Conservation (phyloP, 176 grass and related monocot species). For the Luzula sylvatica region DNA sequence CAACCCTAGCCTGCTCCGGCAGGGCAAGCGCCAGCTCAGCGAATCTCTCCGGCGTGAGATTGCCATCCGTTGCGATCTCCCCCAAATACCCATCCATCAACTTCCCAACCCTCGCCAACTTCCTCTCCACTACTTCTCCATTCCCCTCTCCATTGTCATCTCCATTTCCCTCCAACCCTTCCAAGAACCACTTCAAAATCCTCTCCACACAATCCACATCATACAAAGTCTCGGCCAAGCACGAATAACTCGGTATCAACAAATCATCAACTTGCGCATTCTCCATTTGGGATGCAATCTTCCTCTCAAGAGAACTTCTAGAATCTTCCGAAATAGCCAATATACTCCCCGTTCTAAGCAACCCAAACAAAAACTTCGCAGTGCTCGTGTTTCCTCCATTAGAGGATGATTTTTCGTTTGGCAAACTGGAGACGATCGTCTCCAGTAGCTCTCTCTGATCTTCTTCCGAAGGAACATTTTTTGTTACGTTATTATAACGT, state of each 20-base stretch:
- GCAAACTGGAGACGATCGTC: slow-evolving; percentile 87
- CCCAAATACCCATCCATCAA: slow-evolving; percentile 75
- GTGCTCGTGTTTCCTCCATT: slow-evolving; percentile 47
- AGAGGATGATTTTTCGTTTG: slow-evolving; percentile 47
- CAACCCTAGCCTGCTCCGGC: slow-evolving; percentile 67
- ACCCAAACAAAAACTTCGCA: slow-evolving; percentile 77
- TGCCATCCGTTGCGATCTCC: slow-evolving; percentile 82
- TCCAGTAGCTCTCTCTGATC: slow-evolving; percentile 80
- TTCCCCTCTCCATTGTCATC: slow-evolving; percentile 26
- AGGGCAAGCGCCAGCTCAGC: slow-evolving; percentile 81
- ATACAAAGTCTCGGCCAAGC: slow-evolving; percentile 93
- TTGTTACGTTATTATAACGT: slow-evolving; percentile 25
- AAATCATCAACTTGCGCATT: slow-evolving; percentile 73
- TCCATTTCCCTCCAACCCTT: slow-evolving; percentile 25
- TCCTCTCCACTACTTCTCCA: slow-evolving; percentile 23
- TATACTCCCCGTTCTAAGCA: slow-evolving; percentile 75
- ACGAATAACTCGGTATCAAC: slow-evolving; percentile 90
- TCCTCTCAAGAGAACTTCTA: slow-evolving; percentile 55
- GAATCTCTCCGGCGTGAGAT: slow-evolving; percentile 77
- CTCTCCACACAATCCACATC: slow-evolving; percentile 92
- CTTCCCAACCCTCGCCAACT: slow-evolving; percentile 42
- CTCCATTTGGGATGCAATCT: slow-evolving; percentile 58
- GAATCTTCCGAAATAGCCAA: slow-evolving; percentile 58
- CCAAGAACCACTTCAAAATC: slow-evolving; percentile 52
- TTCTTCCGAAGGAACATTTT: slow-evolving; percentile 20